Percentiles rank a stretch among this genome's conserved stretches.
phyloP scores from a whole-genome alignment of 1,284 basidiomycete species.

The Ceratobasidium sp. region DNA sequence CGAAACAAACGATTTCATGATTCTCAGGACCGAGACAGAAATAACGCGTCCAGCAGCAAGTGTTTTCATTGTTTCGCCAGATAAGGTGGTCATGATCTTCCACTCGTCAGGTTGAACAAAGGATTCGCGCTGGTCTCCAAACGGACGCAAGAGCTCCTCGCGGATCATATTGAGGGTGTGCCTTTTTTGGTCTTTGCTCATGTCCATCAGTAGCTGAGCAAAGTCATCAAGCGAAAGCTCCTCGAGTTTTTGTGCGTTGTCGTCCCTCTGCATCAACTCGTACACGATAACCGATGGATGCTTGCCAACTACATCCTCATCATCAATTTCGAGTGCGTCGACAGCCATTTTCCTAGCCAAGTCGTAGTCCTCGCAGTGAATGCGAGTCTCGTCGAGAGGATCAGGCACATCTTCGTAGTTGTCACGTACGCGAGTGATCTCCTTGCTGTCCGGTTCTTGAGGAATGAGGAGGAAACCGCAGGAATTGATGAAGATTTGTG shows the following conservation, averaged over 20 bases:
- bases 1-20: slow-evolving; percentile 60
- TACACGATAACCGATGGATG: slow-evolving; percentile 88
- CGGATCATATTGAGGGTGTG: slow-evolving; percentile 89
- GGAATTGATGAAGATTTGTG: slow-evolving; percentile 89
- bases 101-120: slow-evolving; percentile 75
- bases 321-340: slow-evolving; percentile 93
- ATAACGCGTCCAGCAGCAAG: slow-evolving; percentile 84
- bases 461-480: slow-evolving; percentile 89
- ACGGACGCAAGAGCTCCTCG: slow-evolving; percentile 86
- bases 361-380: slow-evolving; percentile 98
- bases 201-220: slow-evolving; percentile 87
- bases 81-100: slow-evolving; percentile 94
- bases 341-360: slow-evolving; percentile 98
- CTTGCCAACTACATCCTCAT: slow-evolving; percentile 90
- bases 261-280: slow-evolving; percentile 83
- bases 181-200: slow-evolving; percentile 85
- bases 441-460: slow-evolving; percentile 68
- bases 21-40: slow-evolving; percentile 75
- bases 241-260: slow-evolving; percentile 82
- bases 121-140: slow-evolving; percentile 74
- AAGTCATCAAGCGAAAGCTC: slow-evolving; percentile 97
- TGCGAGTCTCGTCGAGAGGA: slow-evolving; percentile 93
- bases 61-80: slow-evolving; percentile 87
- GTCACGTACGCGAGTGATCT: slow-evolving; percentile 70
- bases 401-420: slow-evolving; percentile 66